A percentile compares a stretch with the other conserved stretches of the same genome.
These are phyloP conservation scores for Aspergillus sp. DNA, from an alignment of 2,329 filamentous ascomycete species.

Conservation along the genomic window DNA sequence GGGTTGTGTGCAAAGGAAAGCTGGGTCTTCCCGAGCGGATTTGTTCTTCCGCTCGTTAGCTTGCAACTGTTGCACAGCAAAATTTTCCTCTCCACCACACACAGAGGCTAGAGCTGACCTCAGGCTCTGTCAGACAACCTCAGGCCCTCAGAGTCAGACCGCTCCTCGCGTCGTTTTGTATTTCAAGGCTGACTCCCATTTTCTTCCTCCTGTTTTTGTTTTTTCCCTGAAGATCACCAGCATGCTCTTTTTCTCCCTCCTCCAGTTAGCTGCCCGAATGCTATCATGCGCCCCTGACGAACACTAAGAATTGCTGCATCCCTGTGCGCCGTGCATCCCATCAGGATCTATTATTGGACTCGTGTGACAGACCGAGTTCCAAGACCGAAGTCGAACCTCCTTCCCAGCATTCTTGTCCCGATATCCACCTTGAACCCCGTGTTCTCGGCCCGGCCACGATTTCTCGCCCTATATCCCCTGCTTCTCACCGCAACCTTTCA, in stretches of 20 bases:
- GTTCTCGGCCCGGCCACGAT: constrained; percentile 16
- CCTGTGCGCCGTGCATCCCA: constrained; percentile 19
- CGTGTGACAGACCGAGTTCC: constrained; percentile 18
- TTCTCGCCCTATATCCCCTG: constrained; percentile 8
- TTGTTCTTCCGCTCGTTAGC: constrained; percentile 2
- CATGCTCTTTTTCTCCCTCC: constrained; percentile 20
- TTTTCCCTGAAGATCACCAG: constrained; percentile 8
- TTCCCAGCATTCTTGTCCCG: constrained; percentile 6
- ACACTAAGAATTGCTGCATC: constrained; percentile 22
- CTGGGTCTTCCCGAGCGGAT: constrained; percentile 10
- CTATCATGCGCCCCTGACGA: constrained; percentile 28
- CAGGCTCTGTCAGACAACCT: constrained; percentile 19
- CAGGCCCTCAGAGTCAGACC: not conserved
- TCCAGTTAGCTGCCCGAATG: constrained; percentile 27
- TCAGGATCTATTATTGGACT: constrained; percentile 11
- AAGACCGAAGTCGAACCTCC: constrained; percentile 5
- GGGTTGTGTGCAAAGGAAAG: not conserved
- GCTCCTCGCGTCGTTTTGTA: constrained; percentile 15
- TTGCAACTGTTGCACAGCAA: constrained; percentile 16
- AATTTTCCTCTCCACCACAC: constrained; percentile 17
- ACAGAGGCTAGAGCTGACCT: constrained; percentile 18
- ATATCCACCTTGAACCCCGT: constrained; percentile 12
- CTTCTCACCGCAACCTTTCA: constrained; percentile 12
- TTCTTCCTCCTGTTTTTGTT: constrained; percentile 4
- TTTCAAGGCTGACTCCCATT: constrained; percentile 15